Evolutionary conservation across 2,329 filamentous ascomycete species (phyloP).

Genomic region (Xylariaceae sp.): DNA sequence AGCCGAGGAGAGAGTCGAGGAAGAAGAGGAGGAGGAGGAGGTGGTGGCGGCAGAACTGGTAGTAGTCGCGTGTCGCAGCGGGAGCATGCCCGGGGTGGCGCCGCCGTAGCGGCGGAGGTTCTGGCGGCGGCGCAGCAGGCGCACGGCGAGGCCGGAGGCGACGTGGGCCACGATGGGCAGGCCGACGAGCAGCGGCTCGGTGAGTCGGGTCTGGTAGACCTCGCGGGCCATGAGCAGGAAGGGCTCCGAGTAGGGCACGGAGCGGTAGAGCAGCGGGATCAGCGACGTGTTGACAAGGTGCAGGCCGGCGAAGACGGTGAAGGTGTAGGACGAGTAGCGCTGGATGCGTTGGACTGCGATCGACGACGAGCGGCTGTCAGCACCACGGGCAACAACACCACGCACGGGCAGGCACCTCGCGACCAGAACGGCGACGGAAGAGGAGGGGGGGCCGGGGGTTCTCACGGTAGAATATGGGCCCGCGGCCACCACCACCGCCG

Average conservation of each 20-base stretch:
- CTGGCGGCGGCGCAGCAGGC: constrained; percentile 65
- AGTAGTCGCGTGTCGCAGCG: constrained; percentile 24
- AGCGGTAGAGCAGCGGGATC: constrained; percentile 67
- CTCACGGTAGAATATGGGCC: constrained; percentile 69
- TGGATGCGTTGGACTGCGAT: constrained; percentile 53
- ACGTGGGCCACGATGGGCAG: constrained; percentile 71
- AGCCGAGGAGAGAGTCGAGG: constrained; percentile 4
- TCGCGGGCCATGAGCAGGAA: constrained; percentile 88
- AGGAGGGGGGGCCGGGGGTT: not conserved
- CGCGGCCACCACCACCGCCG: constrained; percentile 55
- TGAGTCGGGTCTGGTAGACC: constrained; percentile 76
- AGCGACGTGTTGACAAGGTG: constrained; percentile 78
- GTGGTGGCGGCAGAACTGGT: constrained; percentile 3
- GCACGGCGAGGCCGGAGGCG: constrained; percentile 66
- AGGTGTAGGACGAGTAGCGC: constrained; percentile 82
- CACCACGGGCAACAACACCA: too few species aligned
- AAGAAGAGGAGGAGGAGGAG: constrained; percentile 22
- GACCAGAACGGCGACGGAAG: too few species aligned
- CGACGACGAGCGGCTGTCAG: too few species aligned
- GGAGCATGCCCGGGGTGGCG: constrained; percentile 46
- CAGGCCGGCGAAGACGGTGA: constrained; percentile 65
- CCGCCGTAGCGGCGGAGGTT: constrained; percentile 79
- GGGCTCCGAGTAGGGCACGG: constrained; percentile 67
- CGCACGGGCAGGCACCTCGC: not conserved
- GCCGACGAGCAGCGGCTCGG: constrained; percentile 73